These are phyloP conservation scores for Curvularia sp. DNA, from an alignment of 2,329 filamentous ascomycete genomes.

Conservation along the genomic window DNA sequence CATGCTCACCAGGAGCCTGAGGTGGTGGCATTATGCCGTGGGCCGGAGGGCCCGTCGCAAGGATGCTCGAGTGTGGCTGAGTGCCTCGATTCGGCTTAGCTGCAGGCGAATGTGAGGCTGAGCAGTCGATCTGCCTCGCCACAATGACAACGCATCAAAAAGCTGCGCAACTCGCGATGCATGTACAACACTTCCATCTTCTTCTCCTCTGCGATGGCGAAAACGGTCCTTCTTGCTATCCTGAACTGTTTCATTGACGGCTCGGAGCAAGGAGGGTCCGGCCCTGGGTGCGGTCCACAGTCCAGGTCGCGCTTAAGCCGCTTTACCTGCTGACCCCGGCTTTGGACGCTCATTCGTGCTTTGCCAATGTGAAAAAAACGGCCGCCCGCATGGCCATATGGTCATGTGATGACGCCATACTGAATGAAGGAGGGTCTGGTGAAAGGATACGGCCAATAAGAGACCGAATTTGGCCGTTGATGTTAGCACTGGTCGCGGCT, in stretches of 20 bases:
- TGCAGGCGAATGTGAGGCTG: constrained; percentile 42
- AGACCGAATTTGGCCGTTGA: constrained; percentile 15
- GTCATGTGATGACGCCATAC: constrained; percentile 43
- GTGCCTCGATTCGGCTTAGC: constrained; percentile 34
- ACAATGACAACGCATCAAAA: constrained; percentile 45
- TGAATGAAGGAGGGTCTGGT: constrained; percentile 21
- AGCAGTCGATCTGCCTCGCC: constrained; percentile 39
- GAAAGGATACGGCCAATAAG: constrained; percentile 36
- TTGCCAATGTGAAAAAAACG: constrained; percentile 32
- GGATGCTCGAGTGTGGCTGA: constrained; percentile 43
- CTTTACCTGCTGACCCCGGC: constrained; percentile 32
- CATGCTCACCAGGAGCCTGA: constrained; percentile 23
- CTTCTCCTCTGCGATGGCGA: constrained; percentile 12
- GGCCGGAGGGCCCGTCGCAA: constrained; percentile 38
- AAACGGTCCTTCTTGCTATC: constrained; percentile 22
- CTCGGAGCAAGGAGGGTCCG: constrained; percentile 28
- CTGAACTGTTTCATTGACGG: constrained; percentile 35
- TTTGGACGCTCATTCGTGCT: constrained; percentile 42
- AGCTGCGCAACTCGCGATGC: constrained; percentile 22
- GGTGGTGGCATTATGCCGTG: constrained; percentile 21
- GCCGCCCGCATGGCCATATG: constrained; percentile 35
- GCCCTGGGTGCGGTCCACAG: constrained; percentile 32
- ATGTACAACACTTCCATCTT: constrained; percentile 4
- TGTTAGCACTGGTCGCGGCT: constrained; percentile 33
- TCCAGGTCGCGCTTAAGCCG: constrained; percentile 42